Evolutionary conservation across 345 rosid species (phyloP), one percentile per base, ranked within the genome.

Genomic region (Firmiana major): DNA sequence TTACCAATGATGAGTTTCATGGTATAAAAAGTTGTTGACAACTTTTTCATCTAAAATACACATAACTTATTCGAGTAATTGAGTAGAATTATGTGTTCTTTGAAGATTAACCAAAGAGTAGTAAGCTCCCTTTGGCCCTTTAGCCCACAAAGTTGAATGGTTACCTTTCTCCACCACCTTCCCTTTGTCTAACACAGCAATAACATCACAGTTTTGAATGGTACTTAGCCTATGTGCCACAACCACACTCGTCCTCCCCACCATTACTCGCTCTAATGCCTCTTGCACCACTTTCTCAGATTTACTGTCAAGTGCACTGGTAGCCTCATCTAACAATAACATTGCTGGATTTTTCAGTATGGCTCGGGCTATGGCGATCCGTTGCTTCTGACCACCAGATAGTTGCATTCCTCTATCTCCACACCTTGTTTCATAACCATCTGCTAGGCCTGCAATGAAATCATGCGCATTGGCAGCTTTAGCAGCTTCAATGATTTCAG

Each of bases 241-340:
- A 26, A 75, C 71, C 24, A 75, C 49, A 11, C 78, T 63, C 0
- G 78, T 63, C 43, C 38, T 48, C 7, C 78, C 71, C 48, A 63
- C 48, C 78, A 63, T 75, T 16, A 75, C 60, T 6, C 26, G 60
- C 62, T 49, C 74, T 7, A 71, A 9, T 51, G 74, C 74, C 10
- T 71, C 60, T 34, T 71, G 60, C 40, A 71, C 74, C 60, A 71
- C 40, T 59, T 93, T 85, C 77, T 94, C 96, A 8, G 96, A 90
- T 82, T 89, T 93, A 0, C 90, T 84, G 73, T 94, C 93, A 13
- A 90, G 88, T 7, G 98, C 98, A 24, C 92, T 92, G 24, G 98
- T 94, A 57, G 98, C 97, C 81, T 92, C 93, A 26, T 92, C 93
- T 7, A 90, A 63, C 0, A 92, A 70, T 63, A 92, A 63, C 11